phyloP scores from a whole-genome alignment of 352 stramenopile genomes.

The Phytophthora chlamydospora region DNA sequence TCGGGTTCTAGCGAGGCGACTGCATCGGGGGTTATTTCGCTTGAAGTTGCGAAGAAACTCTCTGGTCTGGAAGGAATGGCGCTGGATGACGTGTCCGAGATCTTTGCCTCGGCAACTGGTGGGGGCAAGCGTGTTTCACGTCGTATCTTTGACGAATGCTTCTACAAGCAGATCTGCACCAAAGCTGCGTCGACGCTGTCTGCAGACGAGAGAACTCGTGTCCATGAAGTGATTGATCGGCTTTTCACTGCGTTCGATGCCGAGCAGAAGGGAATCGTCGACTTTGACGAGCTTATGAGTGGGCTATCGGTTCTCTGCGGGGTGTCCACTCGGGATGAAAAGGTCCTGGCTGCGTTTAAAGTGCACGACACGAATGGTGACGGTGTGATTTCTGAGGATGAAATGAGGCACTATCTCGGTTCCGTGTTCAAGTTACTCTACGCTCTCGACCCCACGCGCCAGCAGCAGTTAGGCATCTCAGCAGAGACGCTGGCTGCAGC shows the following conservation, averaged over 20 bases:
- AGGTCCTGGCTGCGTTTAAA: constrained; percentile 81
- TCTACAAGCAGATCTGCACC: constrained; percentile 71
- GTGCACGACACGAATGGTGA: constrained; percentile 87
- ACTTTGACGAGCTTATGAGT: constrained; percentile 79
- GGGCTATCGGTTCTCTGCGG: constrained; percentile 76
- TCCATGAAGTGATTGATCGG: constrained; percentile 76
- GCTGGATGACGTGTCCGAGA: constrained; percentile 60
- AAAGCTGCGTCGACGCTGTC: constrained; percentile 29
- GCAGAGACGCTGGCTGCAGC: constrained; percentile 65
- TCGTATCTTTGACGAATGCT: constrained; percentile 76
- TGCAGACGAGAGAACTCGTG: constrained; percentile 54
- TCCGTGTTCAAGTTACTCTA: constrained; percentile 87
- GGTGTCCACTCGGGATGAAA: constrained; percentile 58
- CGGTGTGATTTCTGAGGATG: constrained; percentile 81
- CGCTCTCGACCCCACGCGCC: constrained; percentile 64
- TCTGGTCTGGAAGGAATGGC: constrained; percentile 70
- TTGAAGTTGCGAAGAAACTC: constrained; percentile 76
- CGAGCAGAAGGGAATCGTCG: constrained; percentile 71
- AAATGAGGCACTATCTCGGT: constrained; percentile 88
- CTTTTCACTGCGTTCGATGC: constrained; percentile 84
- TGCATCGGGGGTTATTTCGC: constrained; percentile 42
- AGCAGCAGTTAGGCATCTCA: constrained; percentile 63
- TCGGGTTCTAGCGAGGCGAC: constrained; percentile 23
- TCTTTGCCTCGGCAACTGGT: constrained; percentile 61
- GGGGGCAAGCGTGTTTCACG: constrained; percentile 61